Evolutionary conservation across 148 eudicot species (phyloP).

Genomic region (Chenopodium suecicum): DNA sequence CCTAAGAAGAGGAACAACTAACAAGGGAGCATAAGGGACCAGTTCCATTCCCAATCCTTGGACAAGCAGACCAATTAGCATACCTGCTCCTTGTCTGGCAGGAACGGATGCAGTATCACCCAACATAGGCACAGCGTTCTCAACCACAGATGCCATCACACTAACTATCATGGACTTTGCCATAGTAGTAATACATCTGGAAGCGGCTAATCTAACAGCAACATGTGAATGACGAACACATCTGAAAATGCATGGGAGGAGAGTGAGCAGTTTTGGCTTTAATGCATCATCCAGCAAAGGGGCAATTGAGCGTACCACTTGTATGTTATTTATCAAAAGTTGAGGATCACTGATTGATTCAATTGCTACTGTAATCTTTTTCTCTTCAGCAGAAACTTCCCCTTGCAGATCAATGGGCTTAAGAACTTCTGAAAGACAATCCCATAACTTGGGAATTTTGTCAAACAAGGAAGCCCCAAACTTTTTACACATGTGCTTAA

Average conservation of each 20-base stretch:
- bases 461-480: conserved; percentile 80
- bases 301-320: conserved; percentile 87
- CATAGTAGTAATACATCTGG: conserved; percentile 91
- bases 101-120: conserved; percentile 76
- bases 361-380: conserved; percentile 44
- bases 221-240: conserved; percentile 90
- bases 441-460: conserved; percentile 91
- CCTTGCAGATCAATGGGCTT: conserved; percentile 59
- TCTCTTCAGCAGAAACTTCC: conserved; percentile 41
- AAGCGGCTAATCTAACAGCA: conserved; percentile 94
- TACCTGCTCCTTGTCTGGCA: conserved; percentile 99
- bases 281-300: conserved; percentile 70
- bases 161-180: conserved; percentile 78
- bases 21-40: conserved; percentile 86
- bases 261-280: conserved; percentile 70
- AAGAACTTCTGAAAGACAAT: conserved; percentile 89
- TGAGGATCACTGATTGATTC: conserved; percentile 77
- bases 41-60: conserved; percentile 88
- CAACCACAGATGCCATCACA: conserved; percentile 84
- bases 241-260: conserved; percentile 90
- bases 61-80: conserved; percentile 89
- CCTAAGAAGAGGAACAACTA: conserved; percentile 95
- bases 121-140: conserved; percentile 88
- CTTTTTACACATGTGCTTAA: conserved; percentile 76
- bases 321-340: conserved; percentile 86